These are phyloP conservation scores for Populus hybrid DNA, from an alignment of 441 rosid species.

Conservation along the genomic window DNA sequence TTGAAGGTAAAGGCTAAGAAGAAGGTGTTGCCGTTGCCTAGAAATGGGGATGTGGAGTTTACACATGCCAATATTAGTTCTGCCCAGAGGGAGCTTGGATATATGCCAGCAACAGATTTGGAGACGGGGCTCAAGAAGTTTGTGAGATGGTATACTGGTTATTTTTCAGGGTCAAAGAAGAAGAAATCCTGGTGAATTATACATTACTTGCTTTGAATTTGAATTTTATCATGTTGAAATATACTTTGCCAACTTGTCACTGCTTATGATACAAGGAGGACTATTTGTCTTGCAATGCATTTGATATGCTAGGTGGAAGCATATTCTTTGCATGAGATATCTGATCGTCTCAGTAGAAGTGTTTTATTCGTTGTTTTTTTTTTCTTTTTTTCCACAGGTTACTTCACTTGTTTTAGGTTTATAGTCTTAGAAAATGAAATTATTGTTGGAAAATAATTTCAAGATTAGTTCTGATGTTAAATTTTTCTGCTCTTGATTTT, in stretches of 20 bases:
- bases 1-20: slow-evolving; percentile 67
- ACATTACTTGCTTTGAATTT: not conserved
- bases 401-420: not conserved
- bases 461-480: not conserved
- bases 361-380: not conserved
- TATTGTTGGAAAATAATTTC: not conserved
- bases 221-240: not conserved
- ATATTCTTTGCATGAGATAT: slow-evolving; percentile 5
- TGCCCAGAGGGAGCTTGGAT: slow-evolving; percentile 60
- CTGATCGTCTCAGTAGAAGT: not conserved
- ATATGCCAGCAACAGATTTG: slow-evolving; percentile 59
- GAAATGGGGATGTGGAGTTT: slow-evolving; percentile 77
- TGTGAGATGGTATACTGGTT: slow-evolving; percentile 63
- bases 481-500: not conserved
- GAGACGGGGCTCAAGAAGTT: slow-evolving; percentile 73
- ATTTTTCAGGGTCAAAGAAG: slow-evolving; percentile 46
- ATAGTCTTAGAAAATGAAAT: not conserved
- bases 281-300: slow-evolving; percentile 1
- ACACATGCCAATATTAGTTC: slow-evolving; percentile 71
- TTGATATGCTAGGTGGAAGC: slow-evolving; percentile 9
- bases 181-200: slow-evolving; percentile 40
- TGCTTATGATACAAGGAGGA: not conserved
- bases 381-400: not conserved
- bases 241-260: slow-evolving; percentile 5
- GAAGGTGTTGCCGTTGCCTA: slow-evolving; percentile 56